phyloP scores from a whole-genome alignment of 2,329 filamentous ascomycete genomes.

The Calonectria pseudoturangicola region DNA sequence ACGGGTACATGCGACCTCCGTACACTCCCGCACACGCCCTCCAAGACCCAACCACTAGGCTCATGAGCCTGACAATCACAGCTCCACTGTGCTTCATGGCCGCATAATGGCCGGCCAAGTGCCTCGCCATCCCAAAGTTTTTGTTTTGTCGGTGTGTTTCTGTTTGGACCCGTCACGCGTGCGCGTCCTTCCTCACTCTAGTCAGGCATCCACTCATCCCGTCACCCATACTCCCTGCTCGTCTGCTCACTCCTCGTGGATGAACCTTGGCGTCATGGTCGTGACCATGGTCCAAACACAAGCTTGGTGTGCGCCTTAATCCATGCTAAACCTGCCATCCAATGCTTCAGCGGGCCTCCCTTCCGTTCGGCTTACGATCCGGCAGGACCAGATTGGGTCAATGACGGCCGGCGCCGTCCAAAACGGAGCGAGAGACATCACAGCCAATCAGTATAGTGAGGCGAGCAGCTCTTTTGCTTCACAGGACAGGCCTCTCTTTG shows the following conservation, averaged over 20 bases:
- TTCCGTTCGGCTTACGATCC: slow-evolving; percentile 51
- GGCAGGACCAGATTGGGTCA: slow-evolving; percentile 53
- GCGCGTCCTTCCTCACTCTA: slow-evolving; percentile 52
- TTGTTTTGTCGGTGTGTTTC: slow-evolving; percentile 62
- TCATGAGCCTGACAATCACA: slow-evolving; percentile 52
- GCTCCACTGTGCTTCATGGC: slow-evolving; percentile 60
- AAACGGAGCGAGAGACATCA: slow-evolving; percentile 52
- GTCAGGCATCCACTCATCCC: slow-evolving; percentile 44
- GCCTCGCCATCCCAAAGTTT: slow-evolving; percentile 50
- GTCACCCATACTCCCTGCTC: slow-evolving; percentile 48
- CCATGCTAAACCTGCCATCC: slow-evolving; percentile 47
- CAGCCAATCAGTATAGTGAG: slow-evolving; percentile 54
- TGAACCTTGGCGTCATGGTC: slow-evolving; percentile 49
- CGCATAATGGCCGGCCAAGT: slow-evolving; percentile 59
- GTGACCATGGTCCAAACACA: slow-evolving; percentile 47
- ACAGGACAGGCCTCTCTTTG: slow-evolving; percentile 48
- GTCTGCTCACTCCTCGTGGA: slow-evolving; percentile 42
- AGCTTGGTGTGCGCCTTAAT: slow-evolving; percentile 51
- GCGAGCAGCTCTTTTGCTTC: slow-evolving; percentile 48
- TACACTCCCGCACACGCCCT: slow-evolving; percentile 50
- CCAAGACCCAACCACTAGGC: slow-evolving; percentile 51
- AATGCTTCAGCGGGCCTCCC: slow-evolving; percentile 33
- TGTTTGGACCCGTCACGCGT: slow-evolving; percentile 53
- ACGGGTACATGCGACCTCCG: slow-evolving; percentile 44
- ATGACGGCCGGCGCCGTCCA: slow-evolving; percentile 50